These are phyloP conservation scores for Metschnikowia peoriensis DNA, from an alignment of 805 yeast species.

Conservation along the genomic window DNA sequence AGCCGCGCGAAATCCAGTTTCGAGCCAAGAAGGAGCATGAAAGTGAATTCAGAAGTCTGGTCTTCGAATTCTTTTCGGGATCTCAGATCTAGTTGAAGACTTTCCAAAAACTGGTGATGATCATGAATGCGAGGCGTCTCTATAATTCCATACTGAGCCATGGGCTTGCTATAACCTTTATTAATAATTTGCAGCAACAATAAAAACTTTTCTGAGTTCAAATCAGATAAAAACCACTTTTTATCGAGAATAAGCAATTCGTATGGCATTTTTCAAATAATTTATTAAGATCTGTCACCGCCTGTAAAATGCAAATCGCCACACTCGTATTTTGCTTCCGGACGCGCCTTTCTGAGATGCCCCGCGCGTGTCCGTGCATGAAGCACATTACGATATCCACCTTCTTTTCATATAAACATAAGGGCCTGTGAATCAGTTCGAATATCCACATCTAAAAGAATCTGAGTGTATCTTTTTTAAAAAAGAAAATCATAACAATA, in stretches of 20 bases:
- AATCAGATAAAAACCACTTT: background rate
- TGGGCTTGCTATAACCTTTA: background rate
- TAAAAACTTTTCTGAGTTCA: background rate
- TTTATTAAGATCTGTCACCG: slow-evolving; percentile 16
- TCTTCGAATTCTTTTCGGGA: background rate
- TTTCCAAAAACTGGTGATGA: slow-evolving; percentile 19
- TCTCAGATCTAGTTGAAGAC: slow-evolving; percentile 23
- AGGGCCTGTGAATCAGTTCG: no score
- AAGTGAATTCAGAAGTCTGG: background rate
- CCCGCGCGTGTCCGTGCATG: background rate
- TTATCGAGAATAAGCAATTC: background rate
- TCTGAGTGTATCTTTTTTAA: background rate
- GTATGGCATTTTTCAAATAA: background rate
- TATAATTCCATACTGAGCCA: slow-evolving; percentile 39
- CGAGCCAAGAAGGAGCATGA: background rate
- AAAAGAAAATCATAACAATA: background rate
- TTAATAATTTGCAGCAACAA: background rate
- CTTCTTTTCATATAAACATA: no score
- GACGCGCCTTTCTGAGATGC: background rate
- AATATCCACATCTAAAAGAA: no score
- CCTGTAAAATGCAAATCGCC: background rate
- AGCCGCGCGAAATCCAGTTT: background rate
- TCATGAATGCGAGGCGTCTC: slow-evolving; percentile 39
- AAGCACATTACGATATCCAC: background rate
- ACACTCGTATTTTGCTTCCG: background rate